These are phyloP conservation scores for Medicago arabica DNA, from an alignment of 306 rosid genomes.

Conservation along the genomic window DNA sequence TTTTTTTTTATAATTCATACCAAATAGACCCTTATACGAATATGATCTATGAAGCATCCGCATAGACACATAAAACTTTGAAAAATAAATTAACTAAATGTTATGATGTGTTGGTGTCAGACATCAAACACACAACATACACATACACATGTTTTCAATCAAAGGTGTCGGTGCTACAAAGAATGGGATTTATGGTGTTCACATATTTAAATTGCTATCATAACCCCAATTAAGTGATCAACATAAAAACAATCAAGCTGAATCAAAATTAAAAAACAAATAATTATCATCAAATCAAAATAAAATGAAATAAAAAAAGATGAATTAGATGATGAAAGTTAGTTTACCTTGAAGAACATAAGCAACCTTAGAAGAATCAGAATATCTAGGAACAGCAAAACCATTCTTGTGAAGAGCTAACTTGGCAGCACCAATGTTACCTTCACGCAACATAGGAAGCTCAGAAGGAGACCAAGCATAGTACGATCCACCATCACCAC, in stretches of 20 bases:
- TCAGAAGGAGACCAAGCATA: constrained; percentile 73
- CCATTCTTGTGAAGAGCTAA: constrained; percentile 75
- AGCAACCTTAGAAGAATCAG: constrained; percentile 79
- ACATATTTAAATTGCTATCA: not conserved
- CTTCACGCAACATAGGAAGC: constrained; percentile 76
- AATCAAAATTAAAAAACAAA: too few relatives aligned
- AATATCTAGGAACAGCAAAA: constrained; percentile 72
- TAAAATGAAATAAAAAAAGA: not conserved
- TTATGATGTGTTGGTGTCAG: too few relatives aligned
- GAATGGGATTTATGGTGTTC: too few relatives aligned
- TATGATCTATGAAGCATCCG: too few relatives aligned
- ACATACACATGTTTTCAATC: too few relatives aligned
- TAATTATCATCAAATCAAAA: too few relatives aligned
- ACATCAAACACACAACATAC: too few relatives aligned
- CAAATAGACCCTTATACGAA: too few relatives aligned
- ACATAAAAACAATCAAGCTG: not conserved
- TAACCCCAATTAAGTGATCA: not conserved
- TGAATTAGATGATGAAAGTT: not conserved
- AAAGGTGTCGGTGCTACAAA: too few relatives aligned
- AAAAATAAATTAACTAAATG: too few relatives aligned
- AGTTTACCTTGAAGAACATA: constrained; percentile 75
- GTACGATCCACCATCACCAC: constrained; percentile 71
- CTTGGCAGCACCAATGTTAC: constrained; percentile 81
- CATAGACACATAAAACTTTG: too few relatives aligned
- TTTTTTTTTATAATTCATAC: too few relatives aligned